A percentile compares a stretch with the other conserved stretches of the same genome.
phyloP scores from a whole-genome alignment of 2,329 filamentous ascomycete genomes.

The Pseudodiploospora longispora region DNA sequence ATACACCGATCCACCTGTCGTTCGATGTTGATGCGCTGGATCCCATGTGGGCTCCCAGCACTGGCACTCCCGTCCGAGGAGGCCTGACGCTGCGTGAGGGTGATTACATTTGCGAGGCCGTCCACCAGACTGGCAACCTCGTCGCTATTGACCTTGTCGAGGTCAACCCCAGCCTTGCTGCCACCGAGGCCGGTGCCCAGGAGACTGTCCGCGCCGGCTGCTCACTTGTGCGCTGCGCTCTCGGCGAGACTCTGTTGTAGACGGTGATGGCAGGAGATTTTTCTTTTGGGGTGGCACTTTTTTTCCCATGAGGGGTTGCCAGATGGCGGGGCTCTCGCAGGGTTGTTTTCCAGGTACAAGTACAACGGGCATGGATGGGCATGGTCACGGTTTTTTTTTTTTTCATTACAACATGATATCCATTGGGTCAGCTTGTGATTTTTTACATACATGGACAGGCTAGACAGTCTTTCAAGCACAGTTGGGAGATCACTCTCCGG shows the following conservation, averaged over 20 bases:
- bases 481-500: too few relatives aligned
- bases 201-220: slow-evolving; percentile 89
- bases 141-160: slow-evolving; percentile 77
- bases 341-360: too few relatives aligned
- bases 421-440: too few relatives aligned
- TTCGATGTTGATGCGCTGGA: slow-evolving; percentile 97
- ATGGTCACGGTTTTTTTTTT: too few relatives aligned
- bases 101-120: slow-evolving; percentile 89
- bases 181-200: slow-evolving; percentile 56
- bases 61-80: slow-evolving; percentile 87
- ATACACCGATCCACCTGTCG: slow-evolving; percentile 93
- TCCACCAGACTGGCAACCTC: slow-evolving; percentile 71
- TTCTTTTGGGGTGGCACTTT: too few relatives aligned
- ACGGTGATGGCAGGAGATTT: too few relatives aligned
- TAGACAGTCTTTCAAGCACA: too few relatives aligned
- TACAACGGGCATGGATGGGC: too few relatives aligned
- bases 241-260: slow-evolving; percentile 83
- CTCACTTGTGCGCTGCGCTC: slow-evolving; percentile 80
- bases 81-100: slow-evolving; percentile 91
- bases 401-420: too few relatives aligned
- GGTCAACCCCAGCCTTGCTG: slow-evolving; percentile 66
- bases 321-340: too few relatives aligned
- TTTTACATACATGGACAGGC: too few relatives aligned
- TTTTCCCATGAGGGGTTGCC: too few relatives aligned
- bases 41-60: slow-evolving; percentile 92